Evolutionary conservation across 805 yeast species (phyloP), one percentile per base, ranked within the genome.

Genomic region (Kazachstania martiniae): DNA sequence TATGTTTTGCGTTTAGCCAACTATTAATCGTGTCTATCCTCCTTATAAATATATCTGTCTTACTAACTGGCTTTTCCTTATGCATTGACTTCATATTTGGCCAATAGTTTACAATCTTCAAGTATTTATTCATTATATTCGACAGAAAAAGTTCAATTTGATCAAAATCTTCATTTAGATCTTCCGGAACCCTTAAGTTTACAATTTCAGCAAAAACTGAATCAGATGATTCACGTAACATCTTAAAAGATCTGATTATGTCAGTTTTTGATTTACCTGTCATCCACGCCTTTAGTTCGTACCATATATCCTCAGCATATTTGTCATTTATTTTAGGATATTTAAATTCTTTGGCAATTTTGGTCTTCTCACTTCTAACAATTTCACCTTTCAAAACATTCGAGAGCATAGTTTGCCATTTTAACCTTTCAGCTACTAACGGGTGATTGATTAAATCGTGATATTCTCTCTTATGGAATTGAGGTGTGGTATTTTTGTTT

Each of bases 301-400:
- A 58, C 98, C 98, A 91, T 23, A 85, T 59, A 41, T 74, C 78
- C 35, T 51, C 53, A 18, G 44, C 39, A 17, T 40, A 38, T 16
- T 46, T 44, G 10, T 39, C 40, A 14, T 41, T 47, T 5, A 64
- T 37, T 46, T 52, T 46, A 4, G 45, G 41, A 22, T 43, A 44
- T 29, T 46, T 49, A 10, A 42, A 43, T 36, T 66, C 75, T 32
- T 68, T 70, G 12, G 72, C 74, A 34, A 82, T 66, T 55, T 77
- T 77, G 4, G 83, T 77, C 58, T 89, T 91, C 49, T 91, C 98
- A 9, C 89, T 78, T 22, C 79, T 72, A 14, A 91, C 86, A 33
- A 91, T 94, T 56, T 91, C 97, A 44, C 98, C 97, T 3, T 93
- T 89, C 22, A 91, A 68, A 3, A 91, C 97, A 3, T 86, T 70